Percentiles rank a stretch among this genome's conserved stretches.
Evolutionary conservation across 352 stramenopile genomes (phyloP).

Genomic region (Globisporangium apiculatum): DNA sequence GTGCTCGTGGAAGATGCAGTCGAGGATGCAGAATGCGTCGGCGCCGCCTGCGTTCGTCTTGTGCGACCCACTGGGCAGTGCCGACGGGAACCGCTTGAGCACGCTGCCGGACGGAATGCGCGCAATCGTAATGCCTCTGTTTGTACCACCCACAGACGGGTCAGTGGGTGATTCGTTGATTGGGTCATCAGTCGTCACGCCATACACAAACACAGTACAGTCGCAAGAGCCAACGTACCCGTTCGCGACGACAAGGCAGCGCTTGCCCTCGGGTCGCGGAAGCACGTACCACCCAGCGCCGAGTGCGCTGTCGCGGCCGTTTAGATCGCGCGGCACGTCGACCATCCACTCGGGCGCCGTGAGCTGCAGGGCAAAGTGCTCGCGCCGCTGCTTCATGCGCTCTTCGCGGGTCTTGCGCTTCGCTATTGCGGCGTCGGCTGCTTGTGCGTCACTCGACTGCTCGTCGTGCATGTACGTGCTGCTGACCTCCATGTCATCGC

Average conservation of each 20-base stretch:
- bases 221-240: constrained; percentile 26
- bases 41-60: constrained; percentile 54
- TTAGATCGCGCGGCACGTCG: constrained; percentile 76
- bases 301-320: constrained; percentile 57
- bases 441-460: constrained; percentile 25
- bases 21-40: constrained; percentile 85
- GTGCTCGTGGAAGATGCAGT: constrained; percentile 90
- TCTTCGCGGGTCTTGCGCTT: constrained; percentile 74
- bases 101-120: constrained; percentile 72
- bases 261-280: constrained; percentile 87
- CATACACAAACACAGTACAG: neutral
- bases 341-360: constrained; percentile 89
- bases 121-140: constrained; percentile 70
- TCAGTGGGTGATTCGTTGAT: too few relatives aligned
- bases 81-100: constrained; percentile 83
- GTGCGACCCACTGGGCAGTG: constrained; percentile 71
- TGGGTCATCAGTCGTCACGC: too few relatives aligned
- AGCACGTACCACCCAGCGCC: constrained; percentile 88
- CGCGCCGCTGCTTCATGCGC: constrained; percentile 57
- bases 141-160: neutral
- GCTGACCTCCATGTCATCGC: constrained; percentile 19
- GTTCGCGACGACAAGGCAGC: constrained; percentile 83
- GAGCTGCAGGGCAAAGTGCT: constrained; percentile 78
- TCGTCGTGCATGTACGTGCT: constrained; percentile 4
- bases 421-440: constrained; percentile 3